Base-by-base conservation (phyloP, 2,329 filamentous ascomycete species). In the Alternaria arborescens region DNA sequence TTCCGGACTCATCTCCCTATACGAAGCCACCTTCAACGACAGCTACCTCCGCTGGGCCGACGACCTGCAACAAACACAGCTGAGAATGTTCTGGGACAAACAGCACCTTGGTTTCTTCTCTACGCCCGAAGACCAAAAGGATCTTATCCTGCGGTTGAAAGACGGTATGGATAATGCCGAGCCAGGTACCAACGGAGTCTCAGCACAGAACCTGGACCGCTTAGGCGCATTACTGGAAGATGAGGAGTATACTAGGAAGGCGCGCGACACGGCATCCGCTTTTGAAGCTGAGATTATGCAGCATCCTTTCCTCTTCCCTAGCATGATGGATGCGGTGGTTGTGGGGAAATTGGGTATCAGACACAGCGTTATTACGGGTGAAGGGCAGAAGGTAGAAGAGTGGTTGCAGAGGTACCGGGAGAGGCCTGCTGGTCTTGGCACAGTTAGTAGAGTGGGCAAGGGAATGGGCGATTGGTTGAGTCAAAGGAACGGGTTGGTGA, bases 111-210 rank as follows among this genome's bases (percentile, higher is more conserved):
- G 86, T 32, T 95, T 94, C 83, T 95, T 91, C 81, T 89, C 88
- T 5, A 93, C 91, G 1, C 81, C 85, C 5, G 80, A 82, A 12
- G 79, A 84, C 42, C 88, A 89, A 10, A 82, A 88, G 0, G 88
- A 93, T 71, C 86, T 90, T 28, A 89, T 97, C 60, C 87, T 98
- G 61, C 90, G 94, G 24, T 86, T 97, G 51, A 99, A 99, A 80
- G 93, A 96, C 64, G 95, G 93, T 66, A 97, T 97, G 86, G 95
- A 99, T 78, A 92, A 92, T 5, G 90, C 93, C 1, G 90, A 95
- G 61, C 95, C 95, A 0, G 95, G 93, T 0, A 91, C 92, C 52
- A 99, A 99, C 75, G 93, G 92, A 40, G 87, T 94, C 6, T 91
- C 91, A n/a, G 91, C 92, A 0, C 86, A 87, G 16, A 98, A 98